Conservation (phyloP, 148 eudicot species). For the Spergularia marina region DNA sequence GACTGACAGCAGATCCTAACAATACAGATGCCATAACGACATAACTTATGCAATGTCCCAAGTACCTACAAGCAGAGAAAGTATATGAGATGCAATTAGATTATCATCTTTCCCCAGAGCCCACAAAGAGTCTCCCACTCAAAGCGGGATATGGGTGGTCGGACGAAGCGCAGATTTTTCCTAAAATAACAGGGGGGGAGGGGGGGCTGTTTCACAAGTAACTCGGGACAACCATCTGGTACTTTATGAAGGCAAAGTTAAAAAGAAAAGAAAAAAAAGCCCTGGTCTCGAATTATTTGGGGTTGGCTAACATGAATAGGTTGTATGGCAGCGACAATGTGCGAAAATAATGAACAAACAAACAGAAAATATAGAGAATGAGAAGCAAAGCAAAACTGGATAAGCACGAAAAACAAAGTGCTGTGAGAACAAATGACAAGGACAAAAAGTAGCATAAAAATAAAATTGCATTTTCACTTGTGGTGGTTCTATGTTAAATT, state of each 20-base stretch:
- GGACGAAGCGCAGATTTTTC: background rate
- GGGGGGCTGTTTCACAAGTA: background rate
- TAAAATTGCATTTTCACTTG: too few relatives aligned
- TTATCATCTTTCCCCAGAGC: background rate
- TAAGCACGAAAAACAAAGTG: too few relatives aligned
- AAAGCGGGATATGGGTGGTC: background rate
- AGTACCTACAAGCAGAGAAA: slow-evolving; percentile 49
- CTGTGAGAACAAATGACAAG: too few relatives aligned
- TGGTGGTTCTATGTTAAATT: too few relatives aligned
- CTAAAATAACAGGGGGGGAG: background rate
- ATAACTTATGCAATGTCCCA: slow-evolving; percentile 97
- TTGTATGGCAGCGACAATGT: too few relatives aligned
- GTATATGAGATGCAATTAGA: slow-evolving; percentile 8
- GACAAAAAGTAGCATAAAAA: too few relatives aligned
- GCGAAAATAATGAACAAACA: too few relatives aligned
- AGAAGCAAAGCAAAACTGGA: too few relatives aligned
- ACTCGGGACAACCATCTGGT: background rate
- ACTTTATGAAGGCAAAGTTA: background rate
- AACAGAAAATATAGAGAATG: too few relatives aligned
- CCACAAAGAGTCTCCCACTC: background rate
- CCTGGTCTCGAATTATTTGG: too few relatives aligned
- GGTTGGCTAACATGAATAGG: too few relatives aligned
- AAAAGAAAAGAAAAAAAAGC: background rate
- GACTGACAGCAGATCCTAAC: slow-evolving; percentile 95
- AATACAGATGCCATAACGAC: slow-evolving; percentile 93